phyloP scores from a whole-genome alignment of 768 basidiomycete genomes.

The Lentinula lateritia region DNA sequence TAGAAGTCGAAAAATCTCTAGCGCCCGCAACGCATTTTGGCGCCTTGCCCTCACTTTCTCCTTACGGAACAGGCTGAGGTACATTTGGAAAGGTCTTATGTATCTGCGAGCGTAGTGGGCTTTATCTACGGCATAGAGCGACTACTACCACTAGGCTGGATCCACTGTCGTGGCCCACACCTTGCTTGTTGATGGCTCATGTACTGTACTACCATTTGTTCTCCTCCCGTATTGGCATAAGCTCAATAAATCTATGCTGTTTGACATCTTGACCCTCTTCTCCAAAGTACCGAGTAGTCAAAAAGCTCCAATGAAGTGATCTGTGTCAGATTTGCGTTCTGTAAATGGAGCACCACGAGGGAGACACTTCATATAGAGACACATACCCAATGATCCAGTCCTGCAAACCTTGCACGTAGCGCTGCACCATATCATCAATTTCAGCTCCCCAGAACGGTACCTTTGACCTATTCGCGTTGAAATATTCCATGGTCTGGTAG shows the following conservation, averaged over 20 bases:
- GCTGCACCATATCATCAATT: constrained; percentile 50
- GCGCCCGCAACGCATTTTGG: no score
- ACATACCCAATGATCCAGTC: constrained; percentile 65
- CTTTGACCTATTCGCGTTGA: constrained; percentile 37
- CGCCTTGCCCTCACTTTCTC: no score
- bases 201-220: background rate
- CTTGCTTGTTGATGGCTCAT: no score
- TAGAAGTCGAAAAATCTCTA: no score
- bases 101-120: no score
- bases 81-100: no score
- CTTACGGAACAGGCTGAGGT: no score
- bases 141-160: no score
- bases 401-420: constrained; percentile 59
- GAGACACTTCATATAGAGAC: background rate
- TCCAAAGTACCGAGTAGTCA: constrained; percentile 66
- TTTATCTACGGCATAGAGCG: no score
- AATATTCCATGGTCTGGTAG: constrained; percentile 46
- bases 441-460: constrained; percentile 62
- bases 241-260: constrained; percentile 43
- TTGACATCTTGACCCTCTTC: constrained; percentile 49
- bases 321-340: constrained; percentile 16
- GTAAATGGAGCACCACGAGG: background rate
- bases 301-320: constrained; percentile 68
- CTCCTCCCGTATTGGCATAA: constrained; percentile 29
- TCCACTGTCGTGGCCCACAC: no score